Evolutionary conservation across 495 filamentous ascomycete genomes (phyloP).

Genomic region (Rhypophila decipiens): DNA sequence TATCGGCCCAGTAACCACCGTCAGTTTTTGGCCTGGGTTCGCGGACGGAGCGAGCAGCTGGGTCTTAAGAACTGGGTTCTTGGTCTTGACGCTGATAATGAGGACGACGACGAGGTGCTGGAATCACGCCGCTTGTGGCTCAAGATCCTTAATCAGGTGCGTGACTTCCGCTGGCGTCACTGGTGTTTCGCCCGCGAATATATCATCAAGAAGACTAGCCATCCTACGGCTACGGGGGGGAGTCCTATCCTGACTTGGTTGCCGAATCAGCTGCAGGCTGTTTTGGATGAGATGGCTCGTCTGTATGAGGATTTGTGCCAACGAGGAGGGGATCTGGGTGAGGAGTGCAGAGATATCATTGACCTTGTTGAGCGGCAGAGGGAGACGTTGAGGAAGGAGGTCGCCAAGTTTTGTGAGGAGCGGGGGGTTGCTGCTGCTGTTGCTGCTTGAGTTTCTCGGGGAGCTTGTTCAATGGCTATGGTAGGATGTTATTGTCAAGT

Average conservation of each 20-base stretch:
- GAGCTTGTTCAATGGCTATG: no score
- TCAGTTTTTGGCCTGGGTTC: slow-evolving; percentile 69
- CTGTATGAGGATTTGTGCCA: slow-evolving; percentile 47
- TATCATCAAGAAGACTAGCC: slow-evolving; percentile 72
- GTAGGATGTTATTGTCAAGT: no score
- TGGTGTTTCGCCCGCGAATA: slow-evolving; percentile 96
- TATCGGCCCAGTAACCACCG: slow-evolving; percentile 84
- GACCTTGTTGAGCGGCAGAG: slow-evolving; percentile 61
- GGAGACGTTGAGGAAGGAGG: slow-evolving; percentile 68
- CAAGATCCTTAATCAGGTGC: slow-evolving; percentile 68
- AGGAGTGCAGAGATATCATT: slow-evolving; percentile 55
- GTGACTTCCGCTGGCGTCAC: slow-evolving; percentile 88
- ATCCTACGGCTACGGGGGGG: slow-evolving; percentile 85
- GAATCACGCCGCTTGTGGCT: slow-evolving; percentile 54
- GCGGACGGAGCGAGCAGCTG: slow-evolving; percentile 45
- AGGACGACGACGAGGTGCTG: slow-evolving; percentile 14
- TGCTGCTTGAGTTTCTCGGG: no score
- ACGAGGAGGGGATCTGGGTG: slow-evolving; percentile 26
- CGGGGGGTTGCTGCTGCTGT: slow-evolving; percentile 45
- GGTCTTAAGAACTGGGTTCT: slow-evolving; percentile 59
- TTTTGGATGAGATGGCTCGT: slow-evolving; percentile 67
- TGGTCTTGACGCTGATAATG: slow-evolving; percentile 41
- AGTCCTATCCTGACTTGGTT: slow-evolving; percentile 91
- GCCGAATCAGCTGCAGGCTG: slow-evolving; percentile 74
- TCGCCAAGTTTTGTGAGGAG: slow-evolving; percentile 72